Conservation (phyloP, 345 rosid genomes). For the Cardiospermum halicacabum region DNA sequence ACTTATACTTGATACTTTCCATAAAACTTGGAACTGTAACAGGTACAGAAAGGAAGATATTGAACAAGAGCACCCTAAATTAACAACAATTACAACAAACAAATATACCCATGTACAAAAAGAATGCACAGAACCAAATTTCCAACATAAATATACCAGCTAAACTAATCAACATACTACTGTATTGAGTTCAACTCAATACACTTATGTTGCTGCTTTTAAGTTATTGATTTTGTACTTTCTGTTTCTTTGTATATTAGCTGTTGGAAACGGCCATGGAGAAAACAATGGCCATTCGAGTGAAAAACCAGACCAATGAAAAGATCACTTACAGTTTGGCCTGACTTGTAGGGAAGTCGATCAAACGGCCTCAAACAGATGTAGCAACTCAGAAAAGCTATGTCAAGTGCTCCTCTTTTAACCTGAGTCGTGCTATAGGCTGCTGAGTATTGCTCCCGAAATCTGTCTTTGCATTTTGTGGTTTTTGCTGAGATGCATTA, state of each 20-base stretch:
- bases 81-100: conserved; percentile 14
- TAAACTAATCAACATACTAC: conserved; percentile 24
- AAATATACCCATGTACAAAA: conserved; percentile 46
- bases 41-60: neutral
- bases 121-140: conserved; percentile 44
- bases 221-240: neutral
- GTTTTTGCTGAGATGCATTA: conserved; percentile 30
- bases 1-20: neutral
- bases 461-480: conserved; percentile 25
- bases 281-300: conserved; percentile 19
- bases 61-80: conserved; percentile 10
- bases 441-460: conserved; percentile 33
- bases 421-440: conserved; percentile 40
- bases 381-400: conserved; percentile 11
- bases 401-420: conserved; percentile 66
- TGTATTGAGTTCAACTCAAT: conserved; percentile 10
- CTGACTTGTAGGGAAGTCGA: conserved; percentile 6
- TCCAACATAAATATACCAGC: conserved; percentile 23
- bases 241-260: conserved; percentile 9
- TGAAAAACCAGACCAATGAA: conserved; percentile 14
- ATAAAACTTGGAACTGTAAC: neutral
- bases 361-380: neutral
- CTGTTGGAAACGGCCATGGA: conserved; percentile 16
- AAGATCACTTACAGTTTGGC: conserved; percentile 10
- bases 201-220: conserved; percentile 13